Evolutionary conservation across 2,329 filamentous ascomycete species (phyloP), one percentile per base, ranked within the genome.

Genomic region (Pyrenophora seminiperda): DNA sequence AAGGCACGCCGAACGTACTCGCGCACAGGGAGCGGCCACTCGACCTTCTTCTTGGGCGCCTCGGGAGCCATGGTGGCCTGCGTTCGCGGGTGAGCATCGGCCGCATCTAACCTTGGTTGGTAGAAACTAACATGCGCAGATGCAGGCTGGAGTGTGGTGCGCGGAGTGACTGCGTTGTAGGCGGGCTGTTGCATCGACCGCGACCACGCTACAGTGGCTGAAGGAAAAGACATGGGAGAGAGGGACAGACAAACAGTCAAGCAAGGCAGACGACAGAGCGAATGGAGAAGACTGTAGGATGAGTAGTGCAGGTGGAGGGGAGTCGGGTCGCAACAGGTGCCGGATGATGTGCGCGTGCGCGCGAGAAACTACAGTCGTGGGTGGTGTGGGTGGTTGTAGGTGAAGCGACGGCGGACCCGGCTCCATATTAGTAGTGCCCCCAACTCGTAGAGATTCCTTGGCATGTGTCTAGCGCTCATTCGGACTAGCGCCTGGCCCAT

Each of bases 1-100:
- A 97, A 97, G 19, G 91, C 92, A 67, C 91, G 86, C 66, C 91
- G 88, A 24, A 97, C 93, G 76, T 97, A 97, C 59, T 82, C 80
- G 63, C 91, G 89, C 53, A 97, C 90, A n/a, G 87, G 83, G 34
- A 83, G 78, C 24, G 91, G 87, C 87, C 91, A 97, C 62, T 88
- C 84, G 64, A 88, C 86, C 77, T 88, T 90, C 68, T 71, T 71
- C 42, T 47, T 50, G 14, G 47, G 31, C 19, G 37, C 36, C 29
- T 50, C 47, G 52, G 69, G 34, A 33, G 50, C 41, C 50, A 42
- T 39, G 37, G 62, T 50, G 40, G 54, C 33, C 62, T 66, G 63
- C 27, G 43, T 38, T 24, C 34, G 39, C 11, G 34, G 37, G 53
- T 67, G 46, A 67, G 55, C 50, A 46, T 34, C 41, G 27, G 50